These are phyloP conservation scores for Thermothelomyces thermophilus DNA, from an alignment of 2,329 filamentous ascomycete genomes.

Conservation along the genomic window DNA sequence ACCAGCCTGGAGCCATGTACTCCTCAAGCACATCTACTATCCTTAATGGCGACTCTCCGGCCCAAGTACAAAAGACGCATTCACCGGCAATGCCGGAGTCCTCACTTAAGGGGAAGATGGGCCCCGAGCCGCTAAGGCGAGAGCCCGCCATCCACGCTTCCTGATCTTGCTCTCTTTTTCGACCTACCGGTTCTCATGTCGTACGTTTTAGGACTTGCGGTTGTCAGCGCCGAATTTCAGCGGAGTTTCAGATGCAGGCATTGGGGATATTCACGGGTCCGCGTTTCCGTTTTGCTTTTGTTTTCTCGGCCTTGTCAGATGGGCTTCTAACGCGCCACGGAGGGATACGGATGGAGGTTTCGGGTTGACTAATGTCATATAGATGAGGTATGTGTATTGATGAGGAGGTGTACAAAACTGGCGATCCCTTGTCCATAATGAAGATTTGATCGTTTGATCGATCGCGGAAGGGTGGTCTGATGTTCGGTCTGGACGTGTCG, in stretches of 20 bases:
- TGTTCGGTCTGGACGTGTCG: conserved; percentile 3
- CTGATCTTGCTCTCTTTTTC: no score
- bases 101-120: conserved; percentile 26
- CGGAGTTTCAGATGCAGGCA: conserved; percentile 10
- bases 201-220: conserved; percentile 8
- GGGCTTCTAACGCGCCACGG: conserved; percentile 4
- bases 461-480: no score
- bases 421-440: background rate
- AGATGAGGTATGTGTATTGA: conserved; percentile 9
- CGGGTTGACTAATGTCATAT: conserved; percentile 8
- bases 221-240: background rate
- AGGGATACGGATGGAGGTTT: background rate
- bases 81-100: conserved; percentile 16
- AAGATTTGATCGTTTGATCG: background rate
- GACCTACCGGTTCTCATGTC: no score
- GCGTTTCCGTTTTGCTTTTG: conserved; percentile 5
- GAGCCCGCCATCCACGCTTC: conserved; percentile 28
- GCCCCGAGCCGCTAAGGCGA: conserved; percentile 25
- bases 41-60: conserved; percentile 22
- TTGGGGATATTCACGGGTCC: conserved; percentile 1
- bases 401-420: conserved; percentile 2
- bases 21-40: conserved; percentile 30
- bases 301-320: background rate
- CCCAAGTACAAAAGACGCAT: conserved; percentile 18
- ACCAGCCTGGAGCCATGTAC: conserved; percentile 31